These are phyloP conservation scores for Crepidotus sp. DNA, from an alignment of 1,284 basidiomycete species.

Conservation along the genomic window DNA sequence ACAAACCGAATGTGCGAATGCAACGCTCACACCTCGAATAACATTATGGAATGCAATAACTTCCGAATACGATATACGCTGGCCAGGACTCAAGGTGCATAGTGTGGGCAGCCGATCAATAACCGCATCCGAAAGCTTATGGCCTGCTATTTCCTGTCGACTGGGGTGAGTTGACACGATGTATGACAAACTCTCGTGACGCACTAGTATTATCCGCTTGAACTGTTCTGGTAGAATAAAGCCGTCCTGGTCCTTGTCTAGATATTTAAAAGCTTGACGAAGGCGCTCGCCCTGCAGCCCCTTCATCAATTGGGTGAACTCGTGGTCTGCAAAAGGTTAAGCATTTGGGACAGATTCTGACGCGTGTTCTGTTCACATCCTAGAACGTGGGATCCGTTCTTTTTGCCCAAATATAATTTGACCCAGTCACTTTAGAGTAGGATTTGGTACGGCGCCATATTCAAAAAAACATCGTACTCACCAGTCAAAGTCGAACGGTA, in stretches of 20 bases:
- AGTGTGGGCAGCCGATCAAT: slow-evolving; percentile 85
- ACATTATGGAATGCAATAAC: slow-evolving; percentile 95
- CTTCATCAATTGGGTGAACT: slow-evolving; percentile 96
- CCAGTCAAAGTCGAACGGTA: slow-evolving; percentile 94
- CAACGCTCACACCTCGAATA: slow-evolving; percentile 55
- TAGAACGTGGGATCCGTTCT: slow-evolving; percentile 81
- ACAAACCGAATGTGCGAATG: slow-evolving; percentile 1
- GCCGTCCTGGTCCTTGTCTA: slow-evolving; percentile 83
- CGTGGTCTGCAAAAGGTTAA: slow-evolving; percentile 54
- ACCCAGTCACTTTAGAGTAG: slow-evolving; percentile 70
- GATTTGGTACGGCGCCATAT: background rate
- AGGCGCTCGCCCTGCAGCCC: slow-evolving; percentile 92
- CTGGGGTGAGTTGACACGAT: background rate
- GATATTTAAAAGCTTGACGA: slow-evolving; percentile 85
- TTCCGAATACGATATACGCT: slow-evolving; percentile 89
- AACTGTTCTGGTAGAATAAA: slow-evolving; percentile 90
- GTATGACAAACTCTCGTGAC: slow-evolving; percentile 21
- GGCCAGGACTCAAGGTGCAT: slow-evolving; percentile 78
- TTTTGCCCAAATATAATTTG: slow-evolving; percentile 87
- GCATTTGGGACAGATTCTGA: slow-evolving; percentile 4
- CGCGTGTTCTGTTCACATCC: slow-evolving; percentile 65
- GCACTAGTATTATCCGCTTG: slow-evolving; percentile 83
- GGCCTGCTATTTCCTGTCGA: slow-evolving; percentile 75
- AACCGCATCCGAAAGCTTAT: slow-evolving; percentile 88
- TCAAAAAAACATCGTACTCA: slow-evolving; percentile 26